A percentile compares a stretch with the other conserved stretches of the same genome.
phyloP scores from a whole-genome alignment of 78 protist species.

The Trichosphaerium sp. region DNA sequence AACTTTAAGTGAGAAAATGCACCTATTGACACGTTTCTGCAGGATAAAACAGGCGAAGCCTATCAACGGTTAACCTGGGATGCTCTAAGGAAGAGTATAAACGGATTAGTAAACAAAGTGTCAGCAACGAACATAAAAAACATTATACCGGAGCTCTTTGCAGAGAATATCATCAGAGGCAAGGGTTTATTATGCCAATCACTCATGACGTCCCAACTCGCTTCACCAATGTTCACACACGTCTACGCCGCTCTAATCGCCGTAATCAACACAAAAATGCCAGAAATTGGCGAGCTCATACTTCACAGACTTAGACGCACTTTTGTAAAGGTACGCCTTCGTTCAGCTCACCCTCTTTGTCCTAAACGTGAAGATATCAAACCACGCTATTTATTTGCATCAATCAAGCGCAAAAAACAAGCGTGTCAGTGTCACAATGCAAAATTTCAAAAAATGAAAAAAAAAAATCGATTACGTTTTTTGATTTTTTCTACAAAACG shows the following conservation, averaged over 20 bases:
- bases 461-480: too few relatives aligned
- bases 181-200: slow-evolving; percentile 79
- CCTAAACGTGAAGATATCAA: too few relatives aligned
- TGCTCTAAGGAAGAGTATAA: slow-evolving; percentile 80
- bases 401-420: too few relatives aligned
- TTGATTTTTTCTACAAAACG: too few relatives aligned
- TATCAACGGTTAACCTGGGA: slow-evolving; percentile 93
- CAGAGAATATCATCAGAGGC: slow-evolving; percentile 92
- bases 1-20: too few relatives aligned
- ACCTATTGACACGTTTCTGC: slow-evolving; percentile 27
- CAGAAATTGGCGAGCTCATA: slow-evolving; percentile 84
- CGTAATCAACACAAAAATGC: slow-evolving; percentile 88
- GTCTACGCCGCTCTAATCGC: slow-evolving; percentile 93
- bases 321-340: neutral
- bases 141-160: slow-evolving; percentile 77
- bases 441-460: too few relatives aligned
- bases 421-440: too few relatives aligned
- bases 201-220: slow-evolving; percentile 61
- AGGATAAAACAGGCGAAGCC: slow-evolving; percentile 51
- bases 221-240: slow-evolving; percentile 83
- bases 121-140: slow-evolving; percentile 62
- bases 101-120: slow-evolving; percentile 93
- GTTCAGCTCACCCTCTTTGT: too few relatives aligned
- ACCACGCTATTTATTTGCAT: too few relatives aligned
- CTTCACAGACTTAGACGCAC: slow-evolving; percentile 55